Base-by-base conservation (phyloP, 257 asterid species). In the Fraxinus excelsior region DNA sequence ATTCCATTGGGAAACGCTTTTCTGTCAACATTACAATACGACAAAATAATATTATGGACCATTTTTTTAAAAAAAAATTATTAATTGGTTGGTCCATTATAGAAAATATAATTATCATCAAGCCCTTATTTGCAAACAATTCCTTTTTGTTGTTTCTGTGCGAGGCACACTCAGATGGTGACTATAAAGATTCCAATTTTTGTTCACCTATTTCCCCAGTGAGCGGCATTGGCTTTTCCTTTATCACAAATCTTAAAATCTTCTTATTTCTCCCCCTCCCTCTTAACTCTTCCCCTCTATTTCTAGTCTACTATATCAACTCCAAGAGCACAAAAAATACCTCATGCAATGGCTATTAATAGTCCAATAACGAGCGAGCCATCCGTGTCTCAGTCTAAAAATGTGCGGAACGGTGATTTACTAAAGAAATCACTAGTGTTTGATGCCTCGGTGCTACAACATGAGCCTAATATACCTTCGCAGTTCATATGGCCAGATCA, bases 401-500 rank as follows among this genome's bases (percentile, higher is more conserved):
- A 18, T 3, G 74, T 51, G 12, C 21, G 28, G 51, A 23, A 73
- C 5, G 69, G 79, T 12, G 72, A 82, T 74, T 44, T 12, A 0
- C 80, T 9, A 0, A 71, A 84, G 1, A 70, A 64, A 21, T 58
- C 88, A 0, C 35, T 88, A 8, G 71, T 83, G 37, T 94, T 94
- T 67, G 96, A 94, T 31, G 89, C 96, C 0, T 78, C 81, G 0
- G 40, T 84, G 5, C 67, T 94, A 1, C 81, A 79, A 23, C 83
- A 82, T 67, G 84, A 91, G 44, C 31, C 84, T 3, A 69, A 60
- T 74, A 88, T 94, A 70, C 97, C 98, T 1, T 73, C 86, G 3
- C 89, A 94, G 74, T 94, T 92, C 84, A 71, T 94, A 21, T 94
- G 98, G 98, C 98, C 98, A 2, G 97, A 94, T 71, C 85, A 94